Evolutionary conservation across 2,329 filamentous ascomycete species (phyloP).

Genomic region (Didymella sp.): DNA sequence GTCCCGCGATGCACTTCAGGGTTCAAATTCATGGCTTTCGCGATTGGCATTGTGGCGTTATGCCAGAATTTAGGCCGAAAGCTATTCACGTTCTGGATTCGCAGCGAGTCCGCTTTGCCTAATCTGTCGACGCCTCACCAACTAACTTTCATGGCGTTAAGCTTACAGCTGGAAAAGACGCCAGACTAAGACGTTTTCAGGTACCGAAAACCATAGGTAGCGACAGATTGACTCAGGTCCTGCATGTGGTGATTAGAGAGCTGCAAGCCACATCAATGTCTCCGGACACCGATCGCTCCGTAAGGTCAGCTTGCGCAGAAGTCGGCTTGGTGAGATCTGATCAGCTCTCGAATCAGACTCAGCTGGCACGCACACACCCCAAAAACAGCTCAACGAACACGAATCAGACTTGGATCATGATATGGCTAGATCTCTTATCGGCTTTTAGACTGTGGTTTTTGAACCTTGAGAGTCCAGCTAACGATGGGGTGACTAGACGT

Average conservation of each 20-base stretch:
- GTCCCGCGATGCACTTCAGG: not conserved
- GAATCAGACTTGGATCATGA: no score
- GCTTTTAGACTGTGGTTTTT: not conserved
- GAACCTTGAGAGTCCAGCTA: not conserved
- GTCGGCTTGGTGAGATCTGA: not conserved
- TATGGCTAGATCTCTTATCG: not conserved
- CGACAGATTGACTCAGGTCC: not conserved
- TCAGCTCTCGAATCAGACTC: not conserved
- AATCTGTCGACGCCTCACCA: not conserved
- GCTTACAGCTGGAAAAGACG: not conserved
- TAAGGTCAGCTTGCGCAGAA: not conserved
- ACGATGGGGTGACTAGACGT: not conserved
- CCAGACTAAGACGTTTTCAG: not conserved
- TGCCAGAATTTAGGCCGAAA: not conserved
- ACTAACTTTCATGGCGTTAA: not conserved
- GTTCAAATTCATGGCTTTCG: not conserved
- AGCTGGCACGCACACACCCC: no score
- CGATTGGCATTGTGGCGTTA: not conserved
- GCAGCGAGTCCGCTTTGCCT: not conserved
- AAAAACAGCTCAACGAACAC: no score
- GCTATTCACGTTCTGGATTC: not conserved
- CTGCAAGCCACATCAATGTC: not conserved
- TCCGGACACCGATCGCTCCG: not conserved
- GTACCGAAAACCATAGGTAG: not conserved
- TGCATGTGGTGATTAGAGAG: not conserved